These are phyloP conservation scores for Macrolepiota dolichaula DNA, from an alignment of 768 basidiomycete species.

Conservation along the genomic window DNA sequence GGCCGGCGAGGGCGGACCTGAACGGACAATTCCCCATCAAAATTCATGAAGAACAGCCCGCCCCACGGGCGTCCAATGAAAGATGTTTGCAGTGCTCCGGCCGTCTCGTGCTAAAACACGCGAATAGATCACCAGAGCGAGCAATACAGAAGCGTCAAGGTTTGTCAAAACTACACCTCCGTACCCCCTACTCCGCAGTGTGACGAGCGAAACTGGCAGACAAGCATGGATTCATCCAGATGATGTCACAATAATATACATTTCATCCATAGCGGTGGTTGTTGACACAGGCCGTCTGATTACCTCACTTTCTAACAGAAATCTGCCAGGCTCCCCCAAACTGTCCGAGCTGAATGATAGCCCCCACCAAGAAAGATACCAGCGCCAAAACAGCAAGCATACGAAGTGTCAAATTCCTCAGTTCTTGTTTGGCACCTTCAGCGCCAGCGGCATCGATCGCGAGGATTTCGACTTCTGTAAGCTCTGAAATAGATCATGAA, in stretches of 20 bases:
- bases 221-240: no score
- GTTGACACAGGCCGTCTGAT: not conserved
- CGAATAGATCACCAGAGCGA: no score
- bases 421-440: constrained; percentile 23
- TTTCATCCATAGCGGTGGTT: no score
- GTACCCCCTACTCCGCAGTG: no score
- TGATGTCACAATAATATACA: no score
- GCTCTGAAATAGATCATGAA: constrained; percentile 27
- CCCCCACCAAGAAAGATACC: not conserved
- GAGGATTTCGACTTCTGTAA: constrained; percentile 49
- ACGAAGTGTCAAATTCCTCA: not conserved
- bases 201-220: no score
- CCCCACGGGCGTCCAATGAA: no score
- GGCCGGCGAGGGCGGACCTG: not conserved
- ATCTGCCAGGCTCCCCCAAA: not conserved
- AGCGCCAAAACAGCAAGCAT: not conserved
- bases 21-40: not conserved
- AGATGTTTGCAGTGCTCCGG: no score
- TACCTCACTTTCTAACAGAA: not conserved
- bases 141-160: no score
- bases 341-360: not conserved
- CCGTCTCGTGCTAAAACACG: no score
- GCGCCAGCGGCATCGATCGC: constrained; percentile 58
- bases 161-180: no score
- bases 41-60: not conserved